Base-by-base conservation (phyloP, 441 rosid species). In the Daphne laureola region DNA sequence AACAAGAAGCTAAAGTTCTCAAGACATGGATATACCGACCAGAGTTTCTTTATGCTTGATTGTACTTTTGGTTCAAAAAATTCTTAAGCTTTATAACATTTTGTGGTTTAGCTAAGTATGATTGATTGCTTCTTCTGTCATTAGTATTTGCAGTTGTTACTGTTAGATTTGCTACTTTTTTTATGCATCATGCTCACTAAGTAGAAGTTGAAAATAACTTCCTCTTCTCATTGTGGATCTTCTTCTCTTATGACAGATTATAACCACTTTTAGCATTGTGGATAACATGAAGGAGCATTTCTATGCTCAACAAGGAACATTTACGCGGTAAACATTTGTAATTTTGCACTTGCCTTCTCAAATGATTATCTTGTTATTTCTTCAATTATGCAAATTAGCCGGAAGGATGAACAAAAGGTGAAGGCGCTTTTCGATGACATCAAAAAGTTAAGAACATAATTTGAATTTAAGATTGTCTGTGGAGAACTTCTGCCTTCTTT, bases 211-310 rank as follows among this genome's bases (percentile, higher is more conserved):
- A 31, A 31, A 31, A 31, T 31, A 31, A 2, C 16, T 16, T 43
- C 12, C 40, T 18, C 47, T 38, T 35, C 35, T 6, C 8, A 31
- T 31, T 31, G 9, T 6, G 8, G 11, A 31, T 31, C 38, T 5
- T 31, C 38, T 60, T 64, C 48, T 55, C 55, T 17, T 62, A 40
- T 62, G 67, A 55, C 83, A 93, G 99, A 90, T 93, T 68, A 70
- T 90, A 59, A 73, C 96, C 14, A 85, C 93, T 64, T 83, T 93
- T 75, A 82, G 95, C 63, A 84, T 93, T 38, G 97, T 85, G 67
- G 99, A 85, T 74, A 84, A 74, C 79, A 79, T 93, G 85, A 90
- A 80, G 66, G 95, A 82, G 70, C 91, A 78, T 48, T 82, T 94
- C 56, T 82, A 82, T 69, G 66, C 78, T 66, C 83, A 69, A 54